These are phyloP conservation scores for Saturnispora kantuleensis DNA, from an alignment of 805 yeast species.

Conservation along the genomic window DNA sequence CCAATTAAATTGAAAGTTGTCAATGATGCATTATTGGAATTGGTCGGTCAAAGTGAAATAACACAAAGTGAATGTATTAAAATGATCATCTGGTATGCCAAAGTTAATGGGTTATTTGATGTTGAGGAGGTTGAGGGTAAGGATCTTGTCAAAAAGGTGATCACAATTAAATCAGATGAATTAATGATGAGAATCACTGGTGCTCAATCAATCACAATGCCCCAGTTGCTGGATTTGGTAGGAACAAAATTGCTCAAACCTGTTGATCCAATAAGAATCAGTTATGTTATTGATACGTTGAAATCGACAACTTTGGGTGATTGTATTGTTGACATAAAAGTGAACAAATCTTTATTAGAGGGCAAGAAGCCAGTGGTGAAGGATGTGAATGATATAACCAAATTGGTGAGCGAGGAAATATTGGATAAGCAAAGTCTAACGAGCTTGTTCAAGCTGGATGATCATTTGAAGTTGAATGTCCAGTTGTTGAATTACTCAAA, in stretches of 20 bases:
- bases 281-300: constrained; percentile 69
- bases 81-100: constrained; percentile 28
- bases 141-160: constrained; percentile 13
- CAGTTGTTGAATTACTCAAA: constrained; percentile 45
- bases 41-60: constrained; percentile 68
- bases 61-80: constrained; percentile 73
- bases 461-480: constrained; percentile 35
- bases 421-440: constrained; percentile 33
- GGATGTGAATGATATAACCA: constrained; percentile 32
- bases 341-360: constrained; percentile 32
- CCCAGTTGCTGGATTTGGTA: constrained; percentile 61
- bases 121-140: constrained; percentile 18
- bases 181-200: constrained; percentile 36
- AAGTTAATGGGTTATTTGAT: constrained; percentile 29
- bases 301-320: constrained; percentile 75
- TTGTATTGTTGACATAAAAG: constrained; percentile 64
- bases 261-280: constrained; percentile 66
- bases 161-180: constrained; percentile 33
- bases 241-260: constrained; percentile 63
- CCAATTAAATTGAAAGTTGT: constrained; percentile 60
- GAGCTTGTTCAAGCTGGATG: constrained; percentile 28
- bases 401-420: constrained; percentile 34
- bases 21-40: constrained; percentile 48
- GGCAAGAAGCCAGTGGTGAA: constrained; percentile 28
- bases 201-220: constrained; percentile 49